Conservation (phyloP, 129 eudicot species). For the Escallonia rubra region DNA sequence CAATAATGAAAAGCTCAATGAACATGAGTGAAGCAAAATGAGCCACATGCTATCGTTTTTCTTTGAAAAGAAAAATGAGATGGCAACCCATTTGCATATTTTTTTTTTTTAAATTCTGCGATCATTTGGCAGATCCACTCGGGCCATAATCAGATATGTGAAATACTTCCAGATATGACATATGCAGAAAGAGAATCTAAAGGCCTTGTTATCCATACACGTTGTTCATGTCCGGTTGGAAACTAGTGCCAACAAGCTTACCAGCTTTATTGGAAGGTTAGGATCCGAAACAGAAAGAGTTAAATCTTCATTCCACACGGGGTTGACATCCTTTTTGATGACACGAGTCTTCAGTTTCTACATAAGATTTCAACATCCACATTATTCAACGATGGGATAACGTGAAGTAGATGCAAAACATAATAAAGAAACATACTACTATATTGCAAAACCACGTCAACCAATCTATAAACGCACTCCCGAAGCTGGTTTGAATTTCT, state of each 20-base stretch:
- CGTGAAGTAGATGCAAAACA: neutral
- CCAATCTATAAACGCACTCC: neutral
- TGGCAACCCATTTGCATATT: neutral
- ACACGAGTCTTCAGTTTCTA: conserved; percentile 80
- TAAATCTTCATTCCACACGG: conserved; percentile 79
- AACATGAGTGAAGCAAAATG: neutral
- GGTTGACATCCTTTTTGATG: conserved; percentile 59
- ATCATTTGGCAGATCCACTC: neutral
- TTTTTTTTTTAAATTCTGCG: too few relatives aligned
- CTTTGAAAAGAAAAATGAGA: neutral
- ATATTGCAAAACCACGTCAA: neutral
- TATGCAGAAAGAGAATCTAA: neutral
- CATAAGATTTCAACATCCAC: conserved; percentile 10
- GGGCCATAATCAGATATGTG: neutral
- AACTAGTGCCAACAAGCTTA: conserved; percentile 21
- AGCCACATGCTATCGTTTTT: neutral
- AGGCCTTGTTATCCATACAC: neutral
- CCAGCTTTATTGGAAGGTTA: conserved; percentile 48
- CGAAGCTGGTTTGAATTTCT: neutral
- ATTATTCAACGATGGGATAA: neutral
- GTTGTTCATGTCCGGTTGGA: neutral
- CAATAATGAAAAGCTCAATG: neutral
- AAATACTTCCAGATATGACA: too few relatives aligned
- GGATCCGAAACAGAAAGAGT: conserved; percentile 61
- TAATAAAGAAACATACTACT: neutral